These are phyloP conservation scores for Anethum foeniculum DNA, from an alignment of 140 eudicot genomes.

Conservation along the genomic window DNA sequence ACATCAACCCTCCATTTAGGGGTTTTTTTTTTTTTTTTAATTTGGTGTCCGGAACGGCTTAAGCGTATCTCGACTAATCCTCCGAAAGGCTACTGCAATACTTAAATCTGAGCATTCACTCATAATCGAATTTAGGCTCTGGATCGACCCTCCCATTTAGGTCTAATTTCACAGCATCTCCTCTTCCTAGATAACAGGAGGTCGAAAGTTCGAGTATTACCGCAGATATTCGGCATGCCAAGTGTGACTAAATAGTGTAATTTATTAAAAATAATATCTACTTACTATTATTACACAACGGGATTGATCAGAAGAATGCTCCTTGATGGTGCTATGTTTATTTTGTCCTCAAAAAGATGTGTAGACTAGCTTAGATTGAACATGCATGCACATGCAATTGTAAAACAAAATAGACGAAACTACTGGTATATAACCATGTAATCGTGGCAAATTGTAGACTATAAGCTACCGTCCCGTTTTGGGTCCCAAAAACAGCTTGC, in stretches of 20 bases:
- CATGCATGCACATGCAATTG: constrained; percentile 15
- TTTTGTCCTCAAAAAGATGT: constrained; percentile 7
- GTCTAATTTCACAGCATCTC: not conserved
- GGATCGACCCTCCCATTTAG: too few relatives aligned
- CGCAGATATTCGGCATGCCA: too few relatives aligned
- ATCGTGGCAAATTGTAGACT: constrained; percentile 12
- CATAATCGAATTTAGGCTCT: too few relatives aligned
- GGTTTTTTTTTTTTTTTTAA: too few relatives aligned
- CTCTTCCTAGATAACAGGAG: not conserved
- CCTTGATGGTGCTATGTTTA: not conserved
- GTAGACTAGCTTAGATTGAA: constrained; percentile 2
- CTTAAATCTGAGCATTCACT: too few relatives aligned
- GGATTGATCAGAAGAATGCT: not conserved
- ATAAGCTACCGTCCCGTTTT: constrained; percentile 1
- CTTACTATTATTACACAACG: not conserved
- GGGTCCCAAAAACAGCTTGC: constrained; percentile 13
- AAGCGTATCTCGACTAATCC: too few relatives aligned
- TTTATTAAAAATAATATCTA: not conserved
- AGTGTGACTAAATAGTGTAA: not conserved
- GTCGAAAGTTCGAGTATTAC: not conserved
- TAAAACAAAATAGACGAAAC: not conserved
- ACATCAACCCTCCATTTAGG: too few relatives aligned
- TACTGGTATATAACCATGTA: constrained; percentile 1
- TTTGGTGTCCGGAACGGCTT: too few relatives aligned
- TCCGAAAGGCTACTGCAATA: too few relatives aligned